Evolutionary conservation across 371 early-diverging fungal genomes (phyloP).

Genomic region (Mucor sp.): DNA sequence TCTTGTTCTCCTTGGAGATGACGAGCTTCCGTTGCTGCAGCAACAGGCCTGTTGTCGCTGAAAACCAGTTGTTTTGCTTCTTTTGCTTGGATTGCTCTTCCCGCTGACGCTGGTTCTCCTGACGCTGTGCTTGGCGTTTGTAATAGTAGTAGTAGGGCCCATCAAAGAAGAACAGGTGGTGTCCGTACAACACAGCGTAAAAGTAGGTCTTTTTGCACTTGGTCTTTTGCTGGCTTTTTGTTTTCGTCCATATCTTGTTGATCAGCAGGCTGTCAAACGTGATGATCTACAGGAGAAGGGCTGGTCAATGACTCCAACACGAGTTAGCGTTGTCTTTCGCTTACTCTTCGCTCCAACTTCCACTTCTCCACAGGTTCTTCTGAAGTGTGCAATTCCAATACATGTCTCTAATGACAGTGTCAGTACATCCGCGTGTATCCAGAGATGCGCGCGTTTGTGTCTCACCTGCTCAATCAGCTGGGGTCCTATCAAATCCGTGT

Average conservation of each 20-base stretch:
- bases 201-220: slow-evolving; percentile 2
- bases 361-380: not conserved
- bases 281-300: not conserved
- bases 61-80: slow-evolving; percentile 15
- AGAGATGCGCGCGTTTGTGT: not conserved
- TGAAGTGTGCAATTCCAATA: slow-evolving; percentile 6
- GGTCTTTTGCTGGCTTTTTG: not conserved
- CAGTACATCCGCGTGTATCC: not conserved
- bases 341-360: not conserved
- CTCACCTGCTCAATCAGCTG: slow-evolving; percentile 23
- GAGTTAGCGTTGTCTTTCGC: not conserved
- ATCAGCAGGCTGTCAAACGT: slow-evolving; percentile 11
- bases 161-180: slow-evolving; percentile 21
- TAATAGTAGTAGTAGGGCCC: not conserved
- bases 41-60: slow-evolving; percentile 14
- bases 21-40: slow-evolving; percentile 1
- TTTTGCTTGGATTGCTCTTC: not conserved
- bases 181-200: slow-evolving; percentile 13
- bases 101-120: not conserved
- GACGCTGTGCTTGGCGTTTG: slow-evolving; percentile 2
- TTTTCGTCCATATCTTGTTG: not conserved
- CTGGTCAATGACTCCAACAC: not conserved
- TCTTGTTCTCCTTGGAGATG: slow-evolving; percentile 1
- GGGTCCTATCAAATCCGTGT: slow-evolving; percentile 6
- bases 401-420: not conserved